Evolutionary conservation across 768 basidiomycete species (phyloP), one percentile per base, ranked within the genome.

Genomic region (Paxillus involutus): DNA sequence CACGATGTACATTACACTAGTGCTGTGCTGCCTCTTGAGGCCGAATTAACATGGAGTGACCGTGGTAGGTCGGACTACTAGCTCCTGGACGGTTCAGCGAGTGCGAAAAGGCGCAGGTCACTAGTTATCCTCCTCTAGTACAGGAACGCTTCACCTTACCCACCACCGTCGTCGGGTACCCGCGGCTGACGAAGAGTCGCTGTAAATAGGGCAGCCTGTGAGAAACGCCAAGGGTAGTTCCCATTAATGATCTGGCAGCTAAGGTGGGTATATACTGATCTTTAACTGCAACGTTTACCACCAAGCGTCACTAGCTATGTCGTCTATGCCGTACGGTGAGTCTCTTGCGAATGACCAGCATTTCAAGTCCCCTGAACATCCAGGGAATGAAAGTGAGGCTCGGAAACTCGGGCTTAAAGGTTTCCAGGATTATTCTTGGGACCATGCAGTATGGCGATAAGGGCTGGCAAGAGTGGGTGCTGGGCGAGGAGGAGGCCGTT

Each of bases 381-480:
- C 2, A 3, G 12, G 12, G 44, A 21, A 52, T 37, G 37, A 44
- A 49, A 78, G 76, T 70, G 16, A 73, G 75, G 44, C 71, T 77
- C 17, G 81, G 81, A 17, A 73, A 71, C 36, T 78, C 76, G 0
- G 81, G 81, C 13, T 60, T 78, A 26, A 75, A 82, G 64, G 74
- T 84, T 8, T 82, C 80, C 13, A 75, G 65, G 59, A 67, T 80
- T 50, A 79, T 81, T 44, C 69, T 83, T 2, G 80, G 81, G 1
- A 75, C 74, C 43, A 78, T 78, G 77, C 69, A 71, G 39, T 80
- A 77, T 47, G 78, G 69, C 17, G 49, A 62, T 32, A 70, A 77
- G 12, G 73, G 78, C 12, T 85, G 83, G 80, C 76, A 81, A 58
- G 61, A 66, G 4, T 84, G 82, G 83, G 74, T 83, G 8, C 57